phyloP scores from a whole-genome alignment of 495 filamentous ascomycete species.

The Penicillium riverlandense region DNA sequence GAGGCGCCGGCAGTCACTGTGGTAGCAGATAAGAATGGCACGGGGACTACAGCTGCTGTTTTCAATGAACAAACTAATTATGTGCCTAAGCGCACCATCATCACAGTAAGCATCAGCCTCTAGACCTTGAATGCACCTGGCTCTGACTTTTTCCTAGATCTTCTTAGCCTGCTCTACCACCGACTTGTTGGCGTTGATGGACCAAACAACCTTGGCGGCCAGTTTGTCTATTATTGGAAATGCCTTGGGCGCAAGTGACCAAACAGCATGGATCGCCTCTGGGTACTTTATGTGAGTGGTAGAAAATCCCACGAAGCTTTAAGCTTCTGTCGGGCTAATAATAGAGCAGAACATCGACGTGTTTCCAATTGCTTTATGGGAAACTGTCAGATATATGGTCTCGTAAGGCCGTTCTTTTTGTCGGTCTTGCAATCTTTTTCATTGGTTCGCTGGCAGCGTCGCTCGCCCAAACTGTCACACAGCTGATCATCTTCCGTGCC shows the following conservation, averaged over 20 bases:
- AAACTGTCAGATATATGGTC: conserved; percentile 52
- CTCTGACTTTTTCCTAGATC: conserved; percentile 26
- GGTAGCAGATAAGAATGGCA: too few relatives aligned
- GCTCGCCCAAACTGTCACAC: conserved; percentile 41
- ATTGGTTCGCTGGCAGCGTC: conserved; percentile 47
- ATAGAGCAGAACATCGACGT: conserved; percentile 40
- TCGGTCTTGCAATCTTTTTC: conserved; percentile 46
- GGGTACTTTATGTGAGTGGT: conserved; percentile 44
- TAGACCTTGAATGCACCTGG: not conserved
- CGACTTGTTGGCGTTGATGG: conserved; percentile 46
- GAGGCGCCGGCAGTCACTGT: too few relatives aligned
- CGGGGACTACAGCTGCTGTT: conserved; percentile 12
- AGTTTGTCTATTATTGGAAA: conserved; percentile 45
- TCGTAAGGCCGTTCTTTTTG: conserved; percentile 45
- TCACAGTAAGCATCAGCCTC: conserved; percentile 28
- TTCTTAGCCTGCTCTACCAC: conserved; percentile 50
- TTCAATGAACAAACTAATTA: conserved; percentile 54
- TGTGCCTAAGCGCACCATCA: conserved; percentile 41
- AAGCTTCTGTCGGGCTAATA: not conserved
- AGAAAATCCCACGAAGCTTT: not conserved
- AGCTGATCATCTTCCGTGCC: conserved; percentile 48
- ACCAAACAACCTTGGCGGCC: conserved; percentile 47
- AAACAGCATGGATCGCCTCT: conserved; percentile 48
- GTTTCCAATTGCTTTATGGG: conserved; percentile 49
- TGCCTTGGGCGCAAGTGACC: conserved; percentile 37